Conservation (phyloP, 345 rosid genomes). For the Raphanus raphanistrum region DNA sequence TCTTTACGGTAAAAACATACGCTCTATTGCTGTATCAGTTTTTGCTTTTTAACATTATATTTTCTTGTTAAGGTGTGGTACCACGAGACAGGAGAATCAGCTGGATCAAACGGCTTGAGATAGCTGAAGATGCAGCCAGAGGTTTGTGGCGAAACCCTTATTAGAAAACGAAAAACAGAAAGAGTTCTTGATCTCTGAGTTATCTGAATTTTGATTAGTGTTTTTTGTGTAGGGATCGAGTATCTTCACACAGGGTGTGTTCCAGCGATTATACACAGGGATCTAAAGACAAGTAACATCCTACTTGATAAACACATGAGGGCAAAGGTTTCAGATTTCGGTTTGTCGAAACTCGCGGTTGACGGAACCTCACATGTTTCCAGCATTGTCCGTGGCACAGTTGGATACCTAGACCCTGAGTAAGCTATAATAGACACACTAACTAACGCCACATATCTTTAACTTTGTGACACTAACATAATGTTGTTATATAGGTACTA, state of each 20-base stretch:
- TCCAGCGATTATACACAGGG: constrained; percentile 94
- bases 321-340: constrained; percentile 97
- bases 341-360: constrained; percentile 84
- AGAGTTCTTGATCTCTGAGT: constrained; percentile 9
- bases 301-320: constrained; percentile 80
- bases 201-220: neutral
- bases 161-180: neutral
- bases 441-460: neutral
- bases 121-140: constrained; percentile 96
- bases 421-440: constrained; percentile 39
- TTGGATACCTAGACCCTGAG: constrained; percentile 99
- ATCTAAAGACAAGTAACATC: constrained; percentile 94
- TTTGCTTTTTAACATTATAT: neutral
- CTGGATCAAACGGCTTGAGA: constrained; percentile 93
- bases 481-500: constrained; percentile 58
- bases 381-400: constrained; percentile 96
- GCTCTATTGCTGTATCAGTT: neutral
- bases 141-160: constrained; percentile 40
- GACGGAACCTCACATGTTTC: constrained; percentile 97
- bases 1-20: constrained; percentile 73
- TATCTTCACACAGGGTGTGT: constrained; percentile 98
- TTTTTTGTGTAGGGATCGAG: constrained; percentile 72
- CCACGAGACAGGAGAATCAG: constrained; percentile 58
- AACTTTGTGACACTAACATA: constrained; percentile 1
- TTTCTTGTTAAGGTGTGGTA: constrained; percentile 49